Evolutionary conservation across 2,329 filamentous ascomycete species (phyloP), one percentile per base, ranked within the genome.

Genomic region (Aspergillus pseudoglaucus): DNA sequence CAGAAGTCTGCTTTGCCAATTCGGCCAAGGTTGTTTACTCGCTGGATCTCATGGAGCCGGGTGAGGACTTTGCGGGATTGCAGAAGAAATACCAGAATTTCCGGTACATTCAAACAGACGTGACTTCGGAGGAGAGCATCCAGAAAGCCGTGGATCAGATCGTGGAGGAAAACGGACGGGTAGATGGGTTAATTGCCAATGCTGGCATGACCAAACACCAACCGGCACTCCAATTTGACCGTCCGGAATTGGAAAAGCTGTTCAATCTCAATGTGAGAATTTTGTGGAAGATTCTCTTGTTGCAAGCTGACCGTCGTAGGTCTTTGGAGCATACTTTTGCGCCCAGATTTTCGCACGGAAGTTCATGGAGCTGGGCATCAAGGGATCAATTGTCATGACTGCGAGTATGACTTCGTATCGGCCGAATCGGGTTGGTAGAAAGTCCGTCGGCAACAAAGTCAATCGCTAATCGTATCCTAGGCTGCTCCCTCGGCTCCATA

Each of bases 401-500:
- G 68, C 73, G 1, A 68, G 63, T 49, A 77, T 76, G 72, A 73
- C 74, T 3, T 70, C 65, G 3, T 75, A 77, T 56, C 66, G 73
- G 2, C 73, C 73, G 1, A 76, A 77, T 58, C 64, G 74, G 15
- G 59, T 59, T 30, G 45, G 54, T 47, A 5, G 35, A 1, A 7
- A 6, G 25, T 12, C 10, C n/a, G 17, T 22, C 4, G 5, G 10
- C 15, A 4, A n/a, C 18, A 4, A 14, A 27, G 20, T 15, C 30
- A 30, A 18, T 45, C 7, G 44, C 10, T 33, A 20, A 41, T 23
- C n/a, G 1, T 14, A 18, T n/a, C 22, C 3, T 42, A 57, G 47
- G 75, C 75, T 12, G 75, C 73, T 8, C 77, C 76, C 2, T 78
- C 75, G 4, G 76, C 76, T 0, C 71, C 74, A 0, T 76, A 75